These are phyloP conservation scores for Colletotrichum somersetense DNA, from an alignment of 2,329 filamentous ascomycete species.

Conservation along the genomic window DNA sequence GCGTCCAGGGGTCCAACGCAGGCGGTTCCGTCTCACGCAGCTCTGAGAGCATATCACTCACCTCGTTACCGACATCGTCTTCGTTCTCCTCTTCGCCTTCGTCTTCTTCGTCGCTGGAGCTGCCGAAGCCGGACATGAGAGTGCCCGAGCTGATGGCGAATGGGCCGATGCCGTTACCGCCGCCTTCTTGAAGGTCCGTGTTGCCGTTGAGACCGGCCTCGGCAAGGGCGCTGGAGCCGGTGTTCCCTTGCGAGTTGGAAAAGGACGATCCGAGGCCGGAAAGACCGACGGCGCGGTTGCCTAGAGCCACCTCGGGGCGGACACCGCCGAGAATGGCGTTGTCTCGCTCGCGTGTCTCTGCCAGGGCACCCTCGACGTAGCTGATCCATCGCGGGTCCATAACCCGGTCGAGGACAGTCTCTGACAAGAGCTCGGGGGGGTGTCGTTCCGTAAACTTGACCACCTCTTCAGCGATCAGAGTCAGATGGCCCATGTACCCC, in stretches of 20 bases:
- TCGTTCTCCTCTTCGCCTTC: conserved; percentile 92
- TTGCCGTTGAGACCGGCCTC: conserved; percentile 48
- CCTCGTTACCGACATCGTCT: conserved; percentile 78
- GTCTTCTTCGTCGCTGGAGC: conserved; percentile 95
- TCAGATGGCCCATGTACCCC: conserved; percentile 98
- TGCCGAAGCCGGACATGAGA: conserved; percentile 90
- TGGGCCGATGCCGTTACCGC: conserved; percentile 75
- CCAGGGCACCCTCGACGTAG: conserved; percentile 92
- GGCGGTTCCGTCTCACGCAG: conserved; percentile 38
- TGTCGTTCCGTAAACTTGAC: conserved; percentile 98
- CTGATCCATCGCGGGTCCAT: conserved; percentile 92
- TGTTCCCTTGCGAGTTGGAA: conserved; percentile 45
- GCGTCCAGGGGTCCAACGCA: conserved; percentile 40
- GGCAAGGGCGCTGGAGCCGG: conserved; percentile 39
- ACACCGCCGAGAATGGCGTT: conserved; percentile 98
- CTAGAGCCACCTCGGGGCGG: conserved; percentile 88
- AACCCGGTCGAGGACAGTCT: conserved; percentile 86
- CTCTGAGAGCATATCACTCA: conserved; percentile 59
- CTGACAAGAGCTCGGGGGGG: conserved; percentile 87
- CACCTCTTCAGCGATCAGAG: conserved; percentile 96
- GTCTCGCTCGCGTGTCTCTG: conserved; percentile 93
- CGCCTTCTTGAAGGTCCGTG: conserved; percentile 75
- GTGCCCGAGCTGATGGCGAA: conserved; percentile 81
- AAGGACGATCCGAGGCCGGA: conserved; percentile 54
- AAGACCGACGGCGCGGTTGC: conserved; percentile 73